Conservation (phyloP, 495 filamentous ascomycete genomes). For the Aspergillus hancockii region DNA sequence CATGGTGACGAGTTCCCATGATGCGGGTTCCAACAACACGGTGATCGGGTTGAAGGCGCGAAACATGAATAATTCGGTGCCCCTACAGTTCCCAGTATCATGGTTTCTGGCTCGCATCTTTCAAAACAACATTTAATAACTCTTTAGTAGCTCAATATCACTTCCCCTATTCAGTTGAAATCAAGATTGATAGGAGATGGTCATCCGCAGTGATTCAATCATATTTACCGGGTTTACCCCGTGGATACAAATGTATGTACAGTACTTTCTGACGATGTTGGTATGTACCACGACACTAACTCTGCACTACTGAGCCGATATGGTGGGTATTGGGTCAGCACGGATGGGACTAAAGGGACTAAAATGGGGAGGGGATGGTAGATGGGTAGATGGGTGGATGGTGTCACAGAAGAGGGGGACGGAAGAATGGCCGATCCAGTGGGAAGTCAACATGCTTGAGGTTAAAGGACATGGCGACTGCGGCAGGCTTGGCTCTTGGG, state of each 20-base stretch:
- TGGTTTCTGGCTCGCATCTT: neutral
- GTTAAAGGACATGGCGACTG: constrained; percentile 12
- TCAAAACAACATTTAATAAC: neutral
- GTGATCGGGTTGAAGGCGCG: neutral
- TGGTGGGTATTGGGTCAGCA: constrained; percentile 21
- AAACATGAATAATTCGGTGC: neutral
- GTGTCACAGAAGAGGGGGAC: constrained; percentile 9
- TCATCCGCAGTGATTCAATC: neutral
- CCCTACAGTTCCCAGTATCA: neutral
- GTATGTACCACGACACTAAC: constrained; percentile 2
- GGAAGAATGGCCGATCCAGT: constrained; percentile 15
- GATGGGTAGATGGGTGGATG: constrained; percentile 6
- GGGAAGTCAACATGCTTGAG: constrained; percentile 11
- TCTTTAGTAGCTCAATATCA: neutral
- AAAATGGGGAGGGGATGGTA: neutral
- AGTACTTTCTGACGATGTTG: neutral
- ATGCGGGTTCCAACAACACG: neutral
- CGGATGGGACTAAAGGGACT: constrained; percentile 2
- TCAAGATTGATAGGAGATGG: neutral
- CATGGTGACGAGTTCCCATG: neutral
- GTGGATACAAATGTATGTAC: neutral
- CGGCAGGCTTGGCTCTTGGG: constrained; percentile 15
- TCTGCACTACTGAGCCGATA: constrained; percentile 18
- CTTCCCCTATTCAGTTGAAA: neutral
- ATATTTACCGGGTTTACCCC: neutral